These are phyloP conservation scores for Kluyveromyces dobzhanskii DNA, from an alignment of 805 yeast species.

Conservation along the genomic window DNA sequence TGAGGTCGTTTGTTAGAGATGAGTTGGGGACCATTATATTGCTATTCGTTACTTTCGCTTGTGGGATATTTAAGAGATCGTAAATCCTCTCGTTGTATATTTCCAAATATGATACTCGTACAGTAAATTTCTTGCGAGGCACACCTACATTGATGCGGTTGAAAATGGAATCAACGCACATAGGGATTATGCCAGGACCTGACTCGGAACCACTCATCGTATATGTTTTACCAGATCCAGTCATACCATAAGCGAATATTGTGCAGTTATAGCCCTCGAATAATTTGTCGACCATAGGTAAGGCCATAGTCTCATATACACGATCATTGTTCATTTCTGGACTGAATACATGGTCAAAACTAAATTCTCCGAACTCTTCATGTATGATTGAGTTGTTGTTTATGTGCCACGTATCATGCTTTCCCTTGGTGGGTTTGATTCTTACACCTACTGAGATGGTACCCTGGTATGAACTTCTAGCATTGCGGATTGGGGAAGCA, in stretches of 20 bases:
- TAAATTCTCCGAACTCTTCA: conserved; percentile 56
- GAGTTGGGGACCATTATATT: conserved; percentile 13
- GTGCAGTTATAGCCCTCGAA: conserved; percentile 79
- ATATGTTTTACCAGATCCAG: conserved; percentile 87
- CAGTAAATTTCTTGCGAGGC: conserved; percentile 30
- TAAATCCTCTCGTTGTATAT: conserved; percentile 82
- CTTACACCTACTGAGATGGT: conserved; percentile 70
- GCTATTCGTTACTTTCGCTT: neutral
- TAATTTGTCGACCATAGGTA: conserved; percentile 43
- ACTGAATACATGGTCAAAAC: conserved; percentile 72
- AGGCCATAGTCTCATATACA: conserved; percentile 53
- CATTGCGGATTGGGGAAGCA: conserved; percentile 1
- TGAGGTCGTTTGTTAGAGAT: conserved; percentile 42
- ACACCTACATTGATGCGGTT: conserved; percentile 31
- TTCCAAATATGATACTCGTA: conserved; percentile 69
- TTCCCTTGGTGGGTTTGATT: conserved; percentile 50
- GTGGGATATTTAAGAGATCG: conserved; percentile 50
- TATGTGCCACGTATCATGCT: conserved; percentile 27
- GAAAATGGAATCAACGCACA: conserved; percentile 48
- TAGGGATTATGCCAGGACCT: conserved; percentile 65
- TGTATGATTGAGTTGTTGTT: conserved; percentile 35
- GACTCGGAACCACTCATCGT: conserved; percentile 67
- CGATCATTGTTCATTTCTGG: conserved; percentile 44
- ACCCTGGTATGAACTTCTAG: conserved; percentile 43
- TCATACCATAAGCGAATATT: conserved; percentile 90